phyloP scores from a whole-genome alignment of 164 flowering plant genomes.

The Vitis amurensis region DNA sequence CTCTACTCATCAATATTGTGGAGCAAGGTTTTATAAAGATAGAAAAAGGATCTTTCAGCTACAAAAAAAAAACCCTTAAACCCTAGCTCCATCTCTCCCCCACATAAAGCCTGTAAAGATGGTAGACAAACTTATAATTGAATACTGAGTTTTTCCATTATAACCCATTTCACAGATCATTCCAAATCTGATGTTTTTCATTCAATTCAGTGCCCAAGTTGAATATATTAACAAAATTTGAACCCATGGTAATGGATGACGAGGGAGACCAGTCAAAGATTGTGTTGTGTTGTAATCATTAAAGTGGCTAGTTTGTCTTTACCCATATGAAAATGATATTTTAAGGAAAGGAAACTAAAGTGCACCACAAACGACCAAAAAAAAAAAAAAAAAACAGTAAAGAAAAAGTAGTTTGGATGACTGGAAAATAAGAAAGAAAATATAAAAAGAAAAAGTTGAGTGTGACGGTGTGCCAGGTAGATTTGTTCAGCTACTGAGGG shows the following conservation, averaged over 20 bases:
- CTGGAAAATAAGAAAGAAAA: background rate
- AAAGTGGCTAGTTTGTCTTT: conserved; percentile 32
- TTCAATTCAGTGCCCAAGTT: too few species aligned
- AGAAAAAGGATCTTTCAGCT: conserved; percentile 18
- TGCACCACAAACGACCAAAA: background rate
- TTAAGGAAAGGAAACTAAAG: conserved; percentile 26
- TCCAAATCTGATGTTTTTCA: too few species aligned
- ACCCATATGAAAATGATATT: conserved; percentile 29
- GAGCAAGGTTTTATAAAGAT: conserved; percentile 10
- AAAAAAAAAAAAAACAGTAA: conserved; percentile 19
- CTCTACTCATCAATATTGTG: background rate
- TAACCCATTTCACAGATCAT: too few species aligned
- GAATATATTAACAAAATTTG: too few species aligned
- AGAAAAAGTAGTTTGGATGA: conserved; percentile 23
- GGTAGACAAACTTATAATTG: too few species aligned
- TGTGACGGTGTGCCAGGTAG: conserved; percentile 32
- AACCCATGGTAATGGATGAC: too few species aligned
- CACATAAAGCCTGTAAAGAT: background rate
- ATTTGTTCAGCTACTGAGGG: conserved; percentile 15
- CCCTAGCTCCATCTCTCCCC: background rate
- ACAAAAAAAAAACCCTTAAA: conserved; percentile 5
- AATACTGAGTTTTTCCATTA: too few species aligned
- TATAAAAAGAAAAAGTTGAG: conserved; percentile 17
- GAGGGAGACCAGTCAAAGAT: conserved; percentile 43
- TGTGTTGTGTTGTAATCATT: conserved; percentile 31